Evolutionary conservation across 768 basidiomycete genomes (phyloP).

Genomic region (Collybiopsis confluens): DNA sequence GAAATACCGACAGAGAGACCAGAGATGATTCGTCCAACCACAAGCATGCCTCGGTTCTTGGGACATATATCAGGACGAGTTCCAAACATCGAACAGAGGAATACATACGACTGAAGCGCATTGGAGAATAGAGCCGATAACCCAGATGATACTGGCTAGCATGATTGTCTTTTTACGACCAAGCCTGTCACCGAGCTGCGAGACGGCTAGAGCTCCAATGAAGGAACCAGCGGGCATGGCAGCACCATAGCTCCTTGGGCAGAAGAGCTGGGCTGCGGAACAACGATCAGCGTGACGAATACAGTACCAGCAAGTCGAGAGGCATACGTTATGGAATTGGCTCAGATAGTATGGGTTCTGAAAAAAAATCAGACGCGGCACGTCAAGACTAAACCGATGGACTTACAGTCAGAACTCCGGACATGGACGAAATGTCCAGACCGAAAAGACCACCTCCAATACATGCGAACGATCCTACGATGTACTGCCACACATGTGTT

Average conservation of each 20-base stretch:
- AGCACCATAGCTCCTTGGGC: conserved; percentile 72
- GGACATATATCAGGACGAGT: background rate
- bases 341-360: conserved; percentile 36
- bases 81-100: background rate
- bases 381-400: no score
- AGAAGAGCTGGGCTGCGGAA: conserved; percentile 49
- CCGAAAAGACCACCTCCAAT: conserved; percentile 79
- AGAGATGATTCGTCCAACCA: conserved; percentile 63
- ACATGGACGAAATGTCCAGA: conserved; percentile 81
- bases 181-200: conserved; percentile 56
- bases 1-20: conserved; percentile 66
- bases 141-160: conserved; percentile 64
- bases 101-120: conserved; percentile 47
- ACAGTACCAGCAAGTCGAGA: background rate
- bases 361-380: no score
- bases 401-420: conserved; percentile 59
- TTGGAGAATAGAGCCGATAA: conserved; percentile 70
- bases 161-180: conserved; percentile 69
- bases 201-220: conserved; percentile 59
- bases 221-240: conserved; percentile 77
- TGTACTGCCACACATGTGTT: conserved; percentile 56
- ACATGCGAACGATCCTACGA: conserved; percentile 78
- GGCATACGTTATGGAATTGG: conserved; percentile 31
- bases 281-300: no score
- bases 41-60: conserved; percentile 64